Percentiles rank a stretch among this genome's conserved stretches.
phyloP scores from a whole-genome alignment of 768 basidiomycete genomes.

The Termitomyces bulborhizus region DNA sequence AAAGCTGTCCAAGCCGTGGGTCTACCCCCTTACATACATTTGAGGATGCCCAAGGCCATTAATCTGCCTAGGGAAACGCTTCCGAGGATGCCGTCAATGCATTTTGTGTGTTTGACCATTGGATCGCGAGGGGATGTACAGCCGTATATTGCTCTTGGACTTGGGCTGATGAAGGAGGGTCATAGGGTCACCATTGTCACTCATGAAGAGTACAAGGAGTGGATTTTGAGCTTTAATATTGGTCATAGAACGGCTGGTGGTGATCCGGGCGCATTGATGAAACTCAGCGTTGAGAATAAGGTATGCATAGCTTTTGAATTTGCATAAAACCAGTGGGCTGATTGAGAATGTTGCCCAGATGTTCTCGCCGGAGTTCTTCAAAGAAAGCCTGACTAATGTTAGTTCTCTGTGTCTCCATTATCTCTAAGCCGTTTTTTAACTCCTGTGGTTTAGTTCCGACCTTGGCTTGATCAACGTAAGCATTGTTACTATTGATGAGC shows the following conservation, averaged over 20 bases:
- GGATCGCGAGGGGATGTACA: conserved; percentile 64
- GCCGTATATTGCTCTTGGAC: conserved; percentile 53
- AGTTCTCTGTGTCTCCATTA: conserved; percentile 10
- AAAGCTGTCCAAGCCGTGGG: conserved; percentile 22
- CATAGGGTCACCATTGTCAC: conserved; percentile 54
- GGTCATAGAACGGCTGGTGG: conserved; percentile 58
- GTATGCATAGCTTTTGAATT: conserved; percentile 12
- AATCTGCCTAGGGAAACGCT: conserved; percentile 36
- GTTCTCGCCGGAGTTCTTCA: conserved; percentile 71
- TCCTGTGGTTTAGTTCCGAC: conserved; percentile 37
- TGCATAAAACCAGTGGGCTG: not conserved
- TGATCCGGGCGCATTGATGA: conserved; percentile 66
- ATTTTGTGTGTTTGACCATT: conserved; percentile 61
- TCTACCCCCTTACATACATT: conserved; percentile 22
- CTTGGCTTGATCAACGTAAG: conserved; percentile 61
- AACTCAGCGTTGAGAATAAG: conserved; percentile 42
- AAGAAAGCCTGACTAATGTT: conserved; percentile 49
- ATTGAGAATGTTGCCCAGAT: conserved; percentile 31
- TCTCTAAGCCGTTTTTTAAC: not conserved
- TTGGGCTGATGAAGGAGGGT: conserved; percentile 38
- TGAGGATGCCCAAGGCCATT: conserved; percentile 38
- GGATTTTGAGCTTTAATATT: conserved; percentile 57
- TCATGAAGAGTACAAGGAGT: conserved; percentile 46
- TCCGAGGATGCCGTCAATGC: conserved; percentile 27
- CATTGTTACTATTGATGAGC: conserved; percentile 2